phyloP scores from a whole-genome alignment of 192 early-diverging fungal species.

The Podila verticillata region DNA sequence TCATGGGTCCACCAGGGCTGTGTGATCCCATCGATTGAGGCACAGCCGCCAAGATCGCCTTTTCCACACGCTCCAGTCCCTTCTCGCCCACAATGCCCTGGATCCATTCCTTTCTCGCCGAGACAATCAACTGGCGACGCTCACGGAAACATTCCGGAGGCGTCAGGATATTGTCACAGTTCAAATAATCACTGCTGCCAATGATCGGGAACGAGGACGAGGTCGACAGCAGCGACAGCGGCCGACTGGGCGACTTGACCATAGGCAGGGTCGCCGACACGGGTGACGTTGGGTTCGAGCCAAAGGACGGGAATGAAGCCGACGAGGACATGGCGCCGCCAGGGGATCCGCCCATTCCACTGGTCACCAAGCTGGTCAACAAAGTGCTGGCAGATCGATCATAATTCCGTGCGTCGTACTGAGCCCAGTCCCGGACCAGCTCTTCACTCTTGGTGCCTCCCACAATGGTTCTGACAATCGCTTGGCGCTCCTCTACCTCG shows the following conservation, averaged over 20 bases:
- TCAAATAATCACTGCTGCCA: slow-evolving; percentile 36
- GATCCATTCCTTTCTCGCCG: slow-evolving; percentile 35
- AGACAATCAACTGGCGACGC: slow-evolving; percentile 24
- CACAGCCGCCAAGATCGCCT: slow-evolving; percentile 8
- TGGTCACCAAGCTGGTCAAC: background rate
- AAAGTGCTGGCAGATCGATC: slow-evolving; percentile 9
- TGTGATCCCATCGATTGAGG: background rate
- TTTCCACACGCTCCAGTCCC: slow-evolving; percentile 24
- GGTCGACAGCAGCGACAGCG: slow-evolving; percentile 29
- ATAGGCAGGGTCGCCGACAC: background rate
- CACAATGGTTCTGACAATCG: slow-evolving; percentile 27
- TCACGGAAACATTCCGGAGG: slow-evolving; percentile 48
- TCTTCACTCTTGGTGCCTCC: slow-evolving; percentile 37
- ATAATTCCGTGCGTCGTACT: slow-evolving; percentile 45
- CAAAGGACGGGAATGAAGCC: background rate
- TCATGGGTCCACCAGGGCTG: background rate
- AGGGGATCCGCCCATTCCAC: too few relatives aligned
- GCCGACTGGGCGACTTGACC: slow-evolving; percentile 29
- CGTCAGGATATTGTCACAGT: slow-evolving; percentile 41
- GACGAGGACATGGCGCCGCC: background rate
- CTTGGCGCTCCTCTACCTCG: slow-evolving; percentile 23
- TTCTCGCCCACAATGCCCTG: slow-evolving; percentile 8
- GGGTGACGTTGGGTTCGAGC: background rate
- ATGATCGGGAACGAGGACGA: slow-evolving; percentile 31
- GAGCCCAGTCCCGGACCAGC: slow-evolving; percentile 38